A percentile compares a stretch with the other conserved stretches of the same genome.
These are phyloP conservation scores for Alternaria sp. DNA, from an alignment of 2,329 filamentous ascomycete species.

Conservation along the genomic window DNA sequence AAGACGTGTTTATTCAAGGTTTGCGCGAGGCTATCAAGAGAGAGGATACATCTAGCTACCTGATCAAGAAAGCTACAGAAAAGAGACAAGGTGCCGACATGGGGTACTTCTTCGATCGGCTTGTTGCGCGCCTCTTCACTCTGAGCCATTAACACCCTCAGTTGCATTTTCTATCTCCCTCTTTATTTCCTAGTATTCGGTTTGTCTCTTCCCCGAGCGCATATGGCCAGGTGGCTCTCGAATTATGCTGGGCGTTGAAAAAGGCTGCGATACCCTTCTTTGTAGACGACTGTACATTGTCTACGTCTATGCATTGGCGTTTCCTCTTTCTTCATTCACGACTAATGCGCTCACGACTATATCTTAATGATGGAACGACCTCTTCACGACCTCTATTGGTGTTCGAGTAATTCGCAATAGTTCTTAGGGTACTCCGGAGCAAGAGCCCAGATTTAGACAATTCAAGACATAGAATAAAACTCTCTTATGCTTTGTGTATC, in stretches of 20 bases:
- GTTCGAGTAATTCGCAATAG: not conserved
- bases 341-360: not conserved
- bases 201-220: not conserved
- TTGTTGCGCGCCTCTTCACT: conserved; percentile 43
- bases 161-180: not conserved
- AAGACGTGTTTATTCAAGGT: conserved; percentile 39
- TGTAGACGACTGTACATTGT: not conserved
- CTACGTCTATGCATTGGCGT: not conserved
- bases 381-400: not conserved
- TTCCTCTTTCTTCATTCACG: not conserved
- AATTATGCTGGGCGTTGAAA: not conserved
- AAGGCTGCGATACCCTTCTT: conserved; percentile 6
- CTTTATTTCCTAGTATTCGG: not conserved
- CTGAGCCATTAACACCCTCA: conserved; percentile 7
- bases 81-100: conserved; percentile 37
- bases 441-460: not conserved
- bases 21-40: conserved; percentile 32
- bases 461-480: not conserved
- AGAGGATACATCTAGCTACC: conserved; percentile 27
- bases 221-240: not conserved
- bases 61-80: conserved; percentile 26
- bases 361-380: not conserved
- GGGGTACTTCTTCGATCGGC: conserved; percentile 47
- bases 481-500: not conserved
- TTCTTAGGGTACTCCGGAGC: not conserved